Evolutionary conservation across 2,329 filamentous ascomycete genomes (phyloP), one percentile per base, ranked within the genome.

Genomic region (Zymoseptoria pseudotritici): DNA sequence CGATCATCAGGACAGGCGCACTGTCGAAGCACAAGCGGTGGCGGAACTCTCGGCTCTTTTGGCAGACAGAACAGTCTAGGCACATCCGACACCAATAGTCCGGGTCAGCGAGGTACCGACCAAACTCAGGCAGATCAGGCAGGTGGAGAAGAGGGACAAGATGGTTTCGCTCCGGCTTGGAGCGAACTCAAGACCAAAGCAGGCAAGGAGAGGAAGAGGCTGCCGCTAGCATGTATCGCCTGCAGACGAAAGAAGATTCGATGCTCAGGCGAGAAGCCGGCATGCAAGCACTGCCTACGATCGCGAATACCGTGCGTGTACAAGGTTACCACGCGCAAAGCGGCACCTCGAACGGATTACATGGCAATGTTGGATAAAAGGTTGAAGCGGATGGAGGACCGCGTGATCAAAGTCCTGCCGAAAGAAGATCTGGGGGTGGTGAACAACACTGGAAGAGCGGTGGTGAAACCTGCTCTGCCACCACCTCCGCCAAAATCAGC

Each of bases 301-400:
- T 96, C 93, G 56, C 85, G 93, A 51, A 95, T 96, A 67, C 93
- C 93, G 1, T 99, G 94, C 73, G 92, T 97, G 4, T 99, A 97
- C 81, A 97, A 97, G 72, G 91, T 96, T 61, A 97, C 92, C 0
- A 91, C 92, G 3, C 83, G 94, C 61, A 97, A 97, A 74, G 91
- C 93, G 1, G 91, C 92, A 3, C 94, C 94, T 2, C 83, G 94
- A 56, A 97, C 94, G 19, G 94, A 97, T 75, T 97, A 97, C 75
- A 97, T 97, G 94, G 91, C 92, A 50, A 97, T 97, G 91, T 78
- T 97, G 68, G 94, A 97, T 76, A 97, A 96, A 76, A 84, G 94
- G 57, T 75, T 97, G 66, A 97, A 96, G 79, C 83, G 93, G 59
- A 97, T 97, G 94, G 94, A 99, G 75, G 93, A 97, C 70, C 87